Percentiles rank a stretch among this genome's conserved stretches.
Conservation (phyloP, 495 filamentous ascomycete species). For the Podospora tetraspora region DNA sequence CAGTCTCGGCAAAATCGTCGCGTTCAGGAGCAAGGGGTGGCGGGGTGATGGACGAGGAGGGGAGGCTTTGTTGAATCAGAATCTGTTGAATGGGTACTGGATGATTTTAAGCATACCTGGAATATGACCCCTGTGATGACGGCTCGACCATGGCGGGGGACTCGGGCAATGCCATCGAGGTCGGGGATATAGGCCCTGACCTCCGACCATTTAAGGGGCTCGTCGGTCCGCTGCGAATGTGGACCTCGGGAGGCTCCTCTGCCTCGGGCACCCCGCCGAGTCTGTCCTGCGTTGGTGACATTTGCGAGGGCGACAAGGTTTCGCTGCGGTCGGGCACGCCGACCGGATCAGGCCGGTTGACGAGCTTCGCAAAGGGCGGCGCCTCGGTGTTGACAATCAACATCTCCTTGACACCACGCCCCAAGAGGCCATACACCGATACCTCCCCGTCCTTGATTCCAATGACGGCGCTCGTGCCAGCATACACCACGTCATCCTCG, state of each 20-base stretch:
- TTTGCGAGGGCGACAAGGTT: background rate
- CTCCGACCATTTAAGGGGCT: background rate
- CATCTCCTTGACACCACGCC: conserved; percentile 58
- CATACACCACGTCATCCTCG: conserved; percentile 68
- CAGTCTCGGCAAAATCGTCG: background rate
- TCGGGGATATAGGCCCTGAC: background rate
- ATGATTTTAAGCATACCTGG: background rate
- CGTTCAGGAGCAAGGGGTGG: background rate
- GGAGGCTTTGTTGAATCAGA: background rate
- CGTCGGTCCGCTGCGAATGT: background rate
- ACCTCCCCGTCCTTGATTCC: conserved; percentile 65
- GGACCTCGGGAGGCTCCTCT: background rate
- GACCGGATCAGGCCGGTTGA: conserved; percentile 12
- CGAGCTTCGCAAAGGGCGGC: conserved; percentile 26
- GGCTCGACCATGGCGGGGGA: background rate
- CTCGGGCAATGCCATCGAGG: background rate
- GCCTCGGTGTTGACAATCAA: conserved; percentile 58
- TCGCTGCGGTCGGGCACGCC: conserved; percentile 1
- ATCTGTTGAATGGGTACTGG: background rate
- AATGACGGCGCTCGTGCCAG: conserved; percentile 82
- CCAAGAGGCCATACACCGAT: conserved; percentile 59
- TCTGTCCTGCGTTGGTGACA: conserved; percentile 2
- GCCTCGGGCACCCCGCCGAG: conserved; percentile 7
- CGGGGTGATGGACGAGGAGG: background rate
- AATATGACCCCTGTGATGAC: background rate